Conservation (phyloP, 495 filamentous ascomycete genomes). For the Podospora pseudoanserina region DNA sequence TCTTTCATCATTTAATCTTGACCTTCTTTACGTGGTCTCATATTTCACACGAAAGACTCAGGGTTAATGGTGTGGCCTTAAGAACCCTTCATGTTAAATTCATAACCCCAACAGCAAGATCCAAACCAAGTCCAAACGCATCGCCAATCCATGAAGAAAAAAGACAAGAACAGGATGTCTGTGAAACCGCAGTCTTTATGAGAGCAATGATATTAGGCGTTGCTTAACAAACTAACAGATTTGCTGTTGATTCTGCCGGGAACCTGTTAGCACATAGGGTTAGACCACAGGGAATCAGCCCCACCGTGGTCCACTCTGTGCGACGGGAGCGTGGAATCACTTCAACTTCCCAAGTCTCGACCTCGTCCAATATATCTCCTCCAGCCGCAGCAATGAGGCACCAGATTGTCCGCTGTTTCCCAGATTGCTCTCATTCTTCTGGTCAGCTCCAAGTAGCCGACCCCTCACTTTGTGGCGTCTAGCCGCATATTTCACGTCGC, state of each 20-base stretch:
- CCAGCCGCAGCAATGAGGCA: background rate
- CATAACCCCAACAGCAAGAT: too few species aligned
- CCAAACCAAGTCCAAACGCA: too few species aligned
- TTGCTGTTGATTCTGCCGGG: background rate
- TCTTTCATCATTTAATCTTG: too few species aligned
- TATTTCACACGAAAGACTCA: too few species aligned
- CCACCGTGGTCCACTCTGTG: background rate
- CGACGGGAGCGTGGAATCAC: background rate
- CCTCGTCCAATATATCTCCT: background rate
- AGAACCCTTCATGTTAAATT: too few species aligned
- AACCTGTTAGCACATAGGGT: background rate
- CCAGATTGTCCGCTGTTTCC: background rate
- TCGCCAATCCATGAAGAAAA: too few species aligned
- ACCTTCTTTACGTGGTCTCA: too few species aligned
- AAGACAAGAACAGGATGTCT: too few species aligned
- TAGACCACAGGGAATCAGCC: too few species aligned
- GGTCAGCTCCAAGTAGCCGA: background rate
- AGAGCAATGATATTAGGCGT: background rate
- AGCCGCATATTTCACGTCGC: background rate
- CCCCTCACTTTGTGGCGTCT: constrained; percentile 4
- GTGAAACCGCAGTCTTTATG: background rate
- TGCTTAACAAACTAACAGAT: background rate
- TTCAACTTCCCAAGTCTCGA: background rate
- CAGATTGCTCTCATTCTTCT: too few species aligned
- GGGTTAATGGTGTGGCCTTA: too few species aligned